Evolutionary conservation across 495 filamentous ascomycete genomes (phyloP), one percentile per base, ranked within the genome.

Genomic region (Penicillium canariense): DNA sequence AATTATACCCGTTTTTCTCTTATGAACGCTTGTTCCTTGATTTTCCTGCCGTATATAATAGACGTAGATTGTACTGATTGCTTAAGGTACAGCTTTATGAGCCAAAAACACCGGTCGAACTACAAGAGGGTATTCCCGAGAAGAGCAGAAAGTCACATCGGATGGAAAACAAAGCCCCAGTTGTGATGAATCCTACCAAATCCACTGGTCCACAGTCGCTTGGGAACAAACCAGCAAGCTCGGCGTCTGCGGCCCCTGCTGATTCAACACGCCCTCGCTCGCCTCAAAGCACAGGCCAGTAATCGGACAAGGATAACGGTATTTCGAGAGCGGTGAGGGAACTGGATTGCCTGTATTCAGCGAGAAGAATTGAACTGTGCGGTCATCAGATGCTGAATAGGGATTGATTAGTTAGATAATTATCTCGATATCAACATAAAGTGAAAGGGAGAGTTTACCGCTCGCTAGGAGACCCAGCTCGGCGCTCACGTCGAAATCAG

Each of bases 381-480:
- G 52, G n/a, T 70, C 60, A 23, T 69, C 54, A 17, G 72, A 68
- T 31, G 64, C 70, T 71, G 30, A 34, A n/a, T 20, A 23, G 38
- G 22, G 43, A 28, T n/a, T n/a, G 7, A 31, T n/a, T 11, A 18
- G 30, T 46, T 46, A 31, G 43, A 46, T 15, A 5, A 7, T n/a
- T n/a, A 18, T 2, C 6, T 18, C 14, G 9, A 9, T 18, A 12
- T 8, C 6, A 30, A 8, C 12, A 22, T 11, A 22, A 12, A 6
- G 9, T 9, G 20, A 40, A 32, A 15, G 28, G 11, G 11, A 65
- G n/a, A 46, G 2, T 66, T 38, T 55, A 76, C 75, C 67, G 52
- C 59, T 73, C 27, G 72, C 75, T 5, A 78, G 55, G 1, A 78
- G 58, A 6, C 68, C 68, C 0, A 76, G 59, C 31, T 75, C 75